A percentile compares a stretch with the other conserved stretches of the same genome.
These are phyloP conservation scores for Athelia sp. DNA, from an alignment of 1,284 basidiomycete genomes.

Conservation along the genomic window DNA sequence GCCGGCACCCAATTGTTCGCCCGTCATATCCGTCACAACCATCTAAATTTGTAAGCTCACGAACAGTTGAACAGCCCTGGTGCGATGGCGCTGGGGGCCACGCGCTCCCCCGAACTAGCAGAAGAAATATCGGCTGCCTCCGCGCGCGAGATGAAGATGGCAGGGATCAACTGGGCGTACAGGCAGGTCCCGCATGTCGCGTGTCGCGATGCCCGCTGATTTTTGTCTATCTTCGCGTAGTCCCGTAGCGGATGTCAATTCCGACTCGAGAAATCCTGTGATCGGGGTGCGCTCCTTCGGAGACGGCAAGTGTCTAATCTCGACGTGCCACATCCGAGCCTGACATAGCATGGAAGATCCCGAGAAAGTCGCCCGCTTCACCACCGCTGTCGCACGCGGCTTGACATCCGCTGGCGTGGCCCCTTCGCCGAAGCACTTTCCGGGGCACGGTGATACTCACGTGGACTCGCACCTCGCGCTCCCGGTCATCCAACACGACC, in stretches of 20 bases:
- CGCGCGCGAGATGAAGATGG: constrained; percentile 50
- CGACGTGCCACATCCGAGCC: background rate
- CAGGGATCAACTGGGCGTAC: constrained; percentile 67
- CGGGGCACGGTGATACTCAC: constrained; percentile 68
- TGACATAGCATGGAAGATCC: constrained; percentile 37
- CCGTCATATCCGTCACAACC: background rate
- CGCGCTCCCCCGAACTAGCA: constrained; percentile 40
- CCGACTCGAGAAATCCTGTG: constrained; percentile 60
- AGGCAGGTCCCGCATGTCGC: constrained; percentile 9
- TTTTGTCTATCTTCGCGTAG: constrained; percentile 17
- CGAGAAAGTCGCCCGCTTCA: constrained; percentile 41
- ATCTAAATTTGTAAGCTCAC: background rate
- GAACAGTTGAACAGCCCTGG: constrained; percentile 52
- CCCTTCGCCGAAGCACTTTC: constrained; percentile 64
- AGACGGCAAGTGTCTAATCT: constrained; percentile 40
- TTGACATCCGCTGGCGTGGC: constrained; percentile 46
- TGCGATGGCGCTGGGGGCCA: constrained; percentile 65
- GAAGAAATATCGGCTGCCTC: constrained; percentile 43
- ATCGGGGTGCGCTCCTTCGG: constrained; percentile 71
- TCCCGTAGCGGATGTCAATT: constrained; percentile 69
- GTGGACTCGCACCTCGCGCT: constrained; percentile 67
- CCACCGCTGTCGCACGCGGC: constrained; percentile 41
- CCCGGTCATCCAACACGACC: constrained; percentile 50
- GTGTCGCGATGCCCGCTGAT: constrained; percentile 8
- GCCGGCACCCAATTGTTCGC: constrained; percentile 66